These are phyloP conservation scores for Flammula alnicola DNA, from an alignment of 1,284 basidiomycete species.

Conservation along the genomic window DNA sequence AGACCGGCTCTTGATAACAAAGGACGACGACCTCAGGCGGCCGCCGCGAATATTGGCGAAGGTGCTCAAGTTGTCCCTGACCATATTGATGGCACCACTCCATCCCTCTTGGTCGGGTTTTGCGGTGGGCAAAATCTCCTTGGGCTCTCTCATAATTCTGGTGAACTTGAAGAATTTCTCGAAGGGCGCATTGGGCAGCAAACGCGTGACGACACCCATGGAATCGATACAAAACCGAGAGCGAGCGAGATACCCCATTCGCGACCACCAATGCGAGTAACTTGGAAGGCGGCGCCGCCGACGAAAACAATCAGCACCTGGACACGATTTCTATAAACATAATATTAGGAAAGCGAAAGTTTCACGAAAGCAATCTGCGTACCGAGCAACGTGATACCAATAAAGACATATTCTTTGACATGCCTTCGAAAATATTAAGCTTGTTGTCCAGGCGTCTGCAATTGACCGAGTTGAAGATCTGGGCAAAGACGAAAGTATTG, in stretches of 20 bases:
- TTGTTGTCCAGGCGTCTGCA: slow-evolving; percentile 85
- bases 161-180: slow-evolving; percentile 72
- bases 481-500: slow-evolving; percentile 96
- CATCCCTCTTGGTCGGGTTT: slow-evolving; percentile 69
- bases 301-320: slow-evolving; percentile 93
- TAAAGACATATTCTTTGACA: slow-evolving; percentile 86
- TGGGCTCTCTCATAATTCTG: slow-evolving; percentile 69
- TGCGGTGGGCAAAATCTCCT: slow-evolving; percentile 66
- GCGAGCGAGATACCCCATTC: slow-evolving; percentile 96
- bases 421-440: slow-evolving; percentile 90
- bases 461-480: slow-evolving; percentile 95
- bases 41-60: slow-evolving; percentile 87
- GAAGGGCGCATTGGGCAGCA: slow-evolving; percentile 83
- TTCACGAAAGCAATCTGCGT: slow-evolving; percentile 17
- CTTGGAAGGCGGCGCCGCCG: slow-evolving; percentile 91
- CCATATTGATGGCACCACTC: slow-evolving; percentile 73
- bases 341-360: slow-evolving; percentile 1
- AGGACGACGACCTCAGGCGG: slow-evolving; percentile 80
- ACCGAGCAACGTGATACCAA: slow-evolving; percentile 88
- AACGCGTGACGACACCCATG: slow-evolving; percentile 86
- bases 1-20: slow-evolving; percentile 79
- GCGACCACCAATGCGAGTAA: slow-evolving; percentile 75
- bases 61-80: slow-evolving; percentile 84
- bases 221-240: slow-evolving; percentile 86
- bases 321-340: slow-evolving; percentile 75